Percentiles rank a stretch among this genome's conserved stretches.
phyloP scores from a whole-genome alignment of 192 early-diverging fungal genomes.

The Kappamyces sp. region DNA sequence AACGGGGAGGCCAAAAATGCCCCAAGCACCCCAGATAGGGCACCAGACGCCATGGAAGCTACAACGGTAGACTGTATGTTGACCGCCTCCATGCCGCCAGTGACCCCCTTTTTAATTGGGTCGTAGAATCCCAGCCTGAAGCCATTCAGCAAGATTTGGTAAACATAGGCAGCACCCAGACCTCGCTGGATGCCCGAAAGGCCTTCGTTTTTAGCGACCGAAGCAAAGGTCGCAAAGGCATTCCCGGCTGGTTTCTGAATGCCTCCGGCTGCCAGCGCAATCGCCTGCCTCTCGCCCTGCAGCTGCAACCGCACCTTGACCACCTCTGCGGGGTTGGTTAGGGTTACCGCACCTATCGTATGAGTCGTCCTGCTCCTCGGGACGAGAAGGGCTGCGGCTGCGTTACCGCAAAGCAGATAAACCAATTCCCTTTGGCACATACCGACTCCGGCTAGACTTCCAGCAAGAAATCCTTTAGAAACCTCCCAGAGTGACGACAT shows the following conservation, averaged over 20 bases:
- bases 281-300: slow-evolving; percentile 71
- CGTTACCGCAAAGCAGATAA: too few relatives aligned
- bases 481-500: too few relatives aligned
- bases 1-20: slow-evolving; percentile 80
- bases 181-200: slow-evolving; percentile 82
- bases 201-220: slow-evolving; percentile 77
- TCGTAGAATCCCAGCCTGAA: slow-evolving; percentile 88
- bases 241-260: slow-evolving; percentile 56
- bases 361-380: too few relatives aligned
- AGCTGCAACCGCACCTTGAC: slow-evolving; percentile 92
- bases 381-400: too few relatives aligned
- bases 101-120: slow-evolving; percentile 59
- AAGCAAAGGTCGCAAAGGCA: slow-evolving; percentile 67
- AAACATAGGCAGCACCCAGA: slow-evolving; percentile 79
- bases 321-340: slow-evolving; percentile 95
- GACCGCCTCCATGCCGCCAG: slow-evolving; percentile 14
- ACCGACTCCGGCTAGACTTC: too few relatives aligned
- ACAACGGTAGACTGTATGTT: slow-evolving; percentile 7
- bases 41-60: slow-evolving; percentile 68
- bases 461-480: too few relatives aligned
- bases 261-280: background rate
- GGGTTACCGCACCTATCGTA: slow-evolving; percentile 65
- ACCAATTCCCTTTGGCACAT: too few relatives aligned
- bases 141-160: slow-evolving; percentile 90
- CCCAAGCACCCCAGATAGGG: slow-evolving; percentile 71